A percentile compares a stretch with the other conserved stretches of the same genome.
Evolutionary conservation across 2,329 filamentous ascomycete genomes (phyloP).

Genomic region (Monilinia vaccinii-corymbosi): DNA sequence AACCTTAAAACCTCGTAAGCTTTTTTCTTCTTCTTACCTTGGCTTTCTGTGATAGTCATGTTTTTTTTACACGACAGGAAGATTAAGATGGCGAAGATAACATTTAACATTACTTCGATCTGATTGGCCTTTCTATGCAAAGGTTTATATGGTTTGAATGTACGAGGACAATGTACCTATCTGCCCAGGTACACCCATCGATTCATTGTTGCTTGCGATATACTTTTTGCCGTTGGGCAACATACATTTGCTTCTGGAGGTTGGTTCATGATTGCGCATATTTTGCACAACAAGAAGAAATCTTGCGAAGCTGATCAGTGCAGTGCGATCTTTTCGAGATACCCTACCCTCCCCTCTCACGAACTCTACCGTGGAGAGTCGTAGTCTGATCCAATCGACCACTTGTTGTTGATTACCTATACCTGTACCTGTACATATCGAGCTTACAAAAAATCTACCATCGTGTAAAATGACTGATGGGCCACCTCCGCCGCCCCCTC

Average conservation of each 20-base stretch:
- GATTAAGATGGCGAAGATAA: not conserved
- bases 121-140: no score
- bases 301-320: constrained; percentile 1
- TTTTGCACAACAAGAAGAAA: not conserved
- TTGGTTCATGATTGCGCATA: not conserved
- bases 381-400: not conserved
- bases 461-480: constrained; percentile 8
- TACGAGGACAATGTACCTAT: no score
- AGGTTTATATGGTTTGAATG: no score
- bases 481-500: constrained; percentile 66
- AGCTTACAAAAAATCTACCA: not conserved
- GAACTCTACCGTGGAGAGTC: not conserved
- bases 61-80: not conserved
- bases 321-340: constrained; percentile 1
- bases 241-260: not conserved
- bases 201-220: not conserved
- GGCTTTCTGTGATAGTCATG: not conserved
- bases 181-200: no score
- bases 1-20: not conserved
- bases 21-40: not conserved
- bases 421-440: constrained; percentile 1
- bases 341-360: not conserved
- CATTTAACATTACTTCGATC: not conserved
- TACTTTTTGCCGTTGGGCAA: not conserved
- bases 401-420: not conserved